Evolutionary conservation across 495 filamentous ascomycete species (phyloP).

Genomic region (Sabuloglossum arenarium): DNA sequence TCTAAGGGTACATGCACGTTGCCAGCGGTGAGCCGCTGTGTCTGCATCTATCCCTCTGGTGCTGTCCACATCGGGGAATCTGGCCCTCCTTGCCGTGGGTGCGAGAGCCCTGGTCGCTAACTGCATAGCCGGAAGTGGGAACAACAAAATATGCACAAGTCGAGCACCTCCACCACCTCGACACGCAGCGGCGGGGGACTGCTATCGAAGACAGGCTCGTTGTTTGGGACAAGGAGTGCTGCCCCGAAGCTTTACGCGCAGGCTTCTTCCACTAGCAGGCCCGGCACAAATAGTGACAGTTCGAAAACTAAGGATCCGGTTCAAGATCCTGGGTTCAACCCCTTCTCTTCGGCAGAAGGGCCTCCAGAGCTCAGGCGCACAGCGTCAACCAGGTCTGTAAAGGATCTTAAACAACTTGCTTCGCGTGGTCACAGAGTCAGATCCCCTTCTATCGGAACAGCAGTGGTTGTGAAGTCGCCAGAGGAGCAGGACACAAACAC

Average conservation of each 20-base stretch:
- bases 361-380: background rate
- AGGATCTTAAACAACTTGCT: background rate
- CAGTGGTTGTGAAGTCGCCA: background rate
- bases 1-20: background rate
- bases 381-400: background rate
- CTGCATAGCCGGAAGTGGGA: no score
- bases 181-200: background rate
- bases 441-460: background rate
- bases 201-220: background rate
- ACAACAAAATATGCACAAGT: background rate
- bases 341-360: background rate
- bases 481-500: background rate
- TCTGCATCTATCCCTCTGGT: background rate
- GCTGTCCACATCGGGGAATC: background rate
- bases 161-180: background rate
- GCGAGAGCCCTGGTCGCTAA: background rate
- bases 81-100: background rate
- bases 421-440: background rate
- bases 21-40: background rate
- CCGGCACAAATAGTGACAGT: background rate
- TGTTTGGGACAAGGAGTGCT: background rate
- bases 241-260: background rate
- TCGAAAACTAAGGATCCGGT: background rate
- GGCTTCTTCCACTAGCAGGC: background rate
- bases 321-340: background rate